Evolutionary conservation across 1,284 basidiomycete species (phyloP).

Genomic region (Vanrija pseudolonga): DNA sequence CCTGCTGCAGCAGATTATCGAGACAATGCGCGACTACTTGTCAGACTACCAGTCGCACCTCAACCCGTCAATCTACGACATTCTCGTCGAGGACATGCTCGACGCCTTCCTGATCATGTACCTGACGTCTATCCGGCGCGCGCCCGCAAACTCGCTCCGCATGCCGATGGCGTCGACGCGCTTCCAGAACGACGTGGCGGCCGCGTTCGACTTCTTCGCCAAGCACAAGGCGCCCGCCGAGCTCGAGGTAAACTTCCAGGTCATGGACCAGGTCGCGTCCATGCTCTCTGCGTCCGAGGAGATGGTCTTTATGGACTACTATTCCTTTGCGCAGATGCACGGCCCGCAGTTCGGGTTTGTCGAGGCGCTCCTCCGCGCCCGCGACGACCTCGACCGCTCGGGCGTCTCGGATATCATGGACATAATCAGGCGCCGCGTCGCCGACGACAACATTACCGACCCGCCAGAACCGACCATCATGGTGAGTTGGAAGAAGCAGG

Average conservation of each 20-base stretch:
- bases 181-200: conserved; percentile 75
- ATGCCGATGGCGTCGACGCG: conserved; percentile 79
- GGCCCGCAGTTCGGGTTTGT: conserved; percentile 91
- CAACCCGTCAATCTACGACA: conserved; percentile 84
- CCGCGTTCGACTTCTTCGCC: conserved; percentile 75
- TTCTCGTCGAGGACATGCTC: conserved; percentile 87
- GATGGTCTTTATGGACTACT: conserved; percentile 91
- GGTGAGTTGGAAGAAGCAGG: conserved; percentile 54
- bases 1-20: conserved; percentile 70
- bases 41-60: conserved; percentile 86
- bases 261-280: conserved; percentile 78
- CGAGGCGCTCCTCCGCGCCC: conserved; percentile 80
- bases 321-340: conserved; percentile 92
- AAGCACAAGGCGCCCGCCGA: conserved; percentile 75
- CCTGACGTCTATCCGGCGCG: conserved; percentile 78
- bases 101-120: conserved; percentile 89
- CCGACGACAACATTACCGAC: conserved; percentile 75
- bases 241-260: conserved; percentile 76
- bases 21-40: conserved; percentile 96
- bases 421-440: conserved; percentile 83
- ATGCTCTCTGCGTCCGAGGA: conserved; percentile 87
- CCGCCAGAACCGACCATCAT: conserved; percentile 55
- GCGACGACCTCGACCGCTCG: conserved; percentile 85
- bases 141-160: conserved; percentile 66
- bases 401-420: conserved; percentile 92